These are phyloP conservation scores for Fraxinus nigra DNA, from an alignment of 305 asterid genomes.

Conservation along the genomic window DNA sequence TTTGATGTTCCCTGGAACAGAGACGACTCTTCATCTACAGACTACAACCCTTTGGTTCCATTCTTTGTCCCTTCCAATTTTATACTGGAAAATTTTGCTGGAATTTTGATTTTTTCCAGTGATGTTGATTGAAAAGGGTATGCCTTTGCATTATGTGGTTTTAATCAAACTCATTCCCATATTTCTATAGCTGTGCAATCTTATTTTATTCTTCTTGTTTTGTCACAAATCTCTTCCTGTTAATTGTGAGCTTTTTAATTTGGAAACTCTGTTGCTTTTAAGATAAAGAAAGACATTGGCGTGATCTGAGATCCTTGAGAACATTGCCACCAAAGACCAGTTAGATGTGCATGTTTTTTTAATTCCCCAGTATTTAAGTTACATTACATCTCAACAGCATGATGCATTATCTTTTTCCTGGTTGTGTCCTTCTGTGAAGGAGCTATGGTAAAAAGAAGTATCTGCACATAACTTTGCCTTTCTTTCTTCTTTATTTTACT, in stretches of 20 bases:
- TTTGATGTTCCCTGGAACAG: not conserved
- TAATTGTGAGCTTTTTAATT: not conserved
- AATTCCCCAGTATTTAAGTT: not conserved
- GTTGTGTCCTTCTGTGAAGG: not conserved
- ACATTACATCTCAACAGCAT: not conserved
- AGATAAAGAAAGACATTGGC: not conserved
- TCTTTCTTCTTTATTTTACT: not conserved
- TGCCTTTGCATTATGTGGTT: not conserved
- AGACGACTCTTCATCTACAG: not conserved
- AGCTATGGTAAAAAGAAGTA: not conserved
- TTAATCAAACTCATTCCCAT: not conserved
- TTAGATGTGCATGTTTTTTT: not conserved
- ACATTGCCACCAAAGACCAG: not conserved
- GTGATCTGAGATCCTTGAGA: not conserved
- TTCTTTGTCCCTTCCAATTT: not conserved
- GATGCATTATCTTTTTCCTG: not conserved
- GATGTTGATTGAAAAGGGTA: not conserved
- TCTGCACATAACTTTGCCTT: not conserved
- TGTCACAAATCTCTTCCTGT: not conserved
- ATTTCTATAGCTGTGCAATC: not conserved
- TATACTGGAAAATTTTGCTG: not conserved
- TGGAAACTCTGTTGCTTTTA: not conserved
- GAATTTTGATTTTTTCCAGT: not conserved
- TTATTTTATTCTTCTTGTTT: not conserved
- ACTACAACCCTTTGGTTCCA: not conserved